phyloP scores from a whole-genome alignment of 495 filamentous ascomycete species.

The Sphaerosporella brunnea region DNA sequence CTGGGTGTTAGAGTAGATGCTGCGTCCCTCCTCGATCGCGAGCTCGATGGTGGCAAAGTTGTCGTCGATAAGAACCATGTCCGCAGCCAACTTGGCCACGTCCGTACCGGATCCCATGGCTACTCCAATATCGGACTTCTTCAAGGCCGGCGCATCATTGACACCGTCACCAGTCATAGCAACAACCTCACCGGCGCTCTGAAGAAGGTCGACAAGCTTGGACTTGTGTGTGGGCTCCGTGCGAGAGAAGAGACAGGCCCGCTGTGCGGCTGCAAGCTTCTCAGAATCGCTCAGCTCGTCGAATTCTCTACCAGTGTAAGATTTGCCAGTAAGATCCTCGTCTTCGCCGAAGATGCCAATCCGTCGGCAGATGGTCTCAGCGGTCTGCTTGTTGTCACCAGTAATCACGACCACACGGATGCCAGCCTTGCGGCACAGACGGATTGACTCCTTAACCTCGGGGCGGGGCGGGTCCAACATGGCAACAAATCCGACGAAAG shows the following conservation, averaged over 20 bases:
- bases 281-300: conserved; percentile 64
- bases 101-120: conserved; percentile 98
- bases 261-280: conserved; percentile 66
- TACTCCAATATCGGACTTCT: conserved; percentile 97
- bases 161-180: conserved; percentile 99
- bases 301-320: conserved; percentile 87
- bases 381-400: conserved; percentile 92
- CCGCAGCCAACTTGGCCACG: conserved; percentile 87
- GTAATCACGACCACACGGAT: conserved; percentile 97
- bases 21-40: conserved; percentile 90
- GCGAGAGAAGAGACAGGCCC: conserved; percentile 84
- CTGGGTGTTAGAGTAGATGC: conserved; percentile 99
- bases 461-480: conserved; percentile 96
- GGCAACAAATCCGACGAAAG: conserved; percentile 76
- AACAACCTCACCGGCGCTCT: conserved; percentile 82
- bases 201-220: conserved; percentile 86
- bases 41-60: conserved; percentile 97
- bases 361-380: conserved; percentile 90
- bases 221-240: conserved; percentile 94
- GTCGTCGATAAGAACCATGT: conserved; percentile 97
- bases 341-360: conserved; percentile 78
- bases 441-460: conserved; percentile 76
- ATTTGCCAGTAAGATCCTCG: conserved; percentile 79
- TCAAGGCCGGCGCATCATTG: conserved; percentile 94
- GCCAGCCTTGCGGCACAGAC: conserved; percentile 75